Evolutionary conservation across 805 yeast genomes (phyloP).

Genomic region (Pichia nakasei): DNA sequence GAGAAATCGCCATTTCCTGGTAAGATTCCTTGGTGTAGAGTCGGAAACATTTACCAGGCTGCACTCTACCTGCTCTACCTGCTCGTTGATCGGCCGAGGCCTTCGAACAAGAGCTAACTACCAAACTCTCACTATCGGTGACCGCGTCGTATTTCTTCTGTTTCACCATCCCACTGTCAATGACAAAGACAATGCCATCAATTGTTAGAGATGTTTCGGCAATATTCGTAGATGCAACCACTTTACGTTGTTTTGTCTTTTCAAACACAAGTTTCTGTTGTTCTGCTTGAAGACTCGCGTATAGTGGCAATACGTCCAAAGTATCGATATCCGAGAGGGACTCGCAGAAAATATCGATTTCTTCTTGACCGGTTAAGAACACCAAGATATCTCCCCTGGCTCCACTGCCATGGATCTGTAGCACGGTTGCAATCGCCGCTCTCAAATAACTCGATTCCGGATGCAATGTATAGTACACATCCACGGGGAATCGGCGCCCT

Average conservation of each 20-base stretch:
- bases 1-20: constrained; percentile 67
- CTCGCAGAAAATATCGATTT: constrained; percentile 77
- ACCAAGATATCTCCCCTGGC: constrained; percentile 75
- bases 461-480: constrained; percentile 67
- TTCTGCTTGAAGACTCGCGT: constrained; percentile 85
- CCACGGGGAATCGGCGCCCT: constrained; percentile 90
- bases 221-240: constrained; percentile 89
- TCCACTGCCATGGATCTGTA: constrained; percentile 73
- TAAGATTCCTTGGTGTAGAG: constrained; percentile 80
- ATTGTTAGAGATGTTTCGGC: constrained; percentile 96
- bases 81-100: constrained; percentile 97
- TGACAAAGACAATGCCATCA: constrained; percentile 89
- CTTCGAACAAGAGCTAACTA: constrained; percentile 81
- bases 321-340: constrained; percentile 54
- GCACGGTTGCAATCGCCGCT: constrained; percentile 80
- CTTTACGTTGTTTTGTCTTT: constrained; percentile 80
- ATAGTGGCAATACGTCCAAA: constrained; percentile 74
- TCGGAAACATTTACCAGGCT: constrained; percentile 92
- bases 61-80: constrained; percentile 97
- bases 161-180: constrained; percentile 93
- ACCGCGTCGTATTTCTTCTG: constrained; percentile 83
- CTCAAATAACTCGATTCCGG: constrained; percentile 90
- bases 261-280: constrained; percentile 76
- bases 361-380: constrained; percentile 94
- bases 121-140: constrained; percentile 80